Percentiles rank a stretch among this genome's conserved stretches.
Evolutionary conservation across 1,284 basidiomycete species (phyloP).

Genomic region (Grifola frondosa): DNA sequence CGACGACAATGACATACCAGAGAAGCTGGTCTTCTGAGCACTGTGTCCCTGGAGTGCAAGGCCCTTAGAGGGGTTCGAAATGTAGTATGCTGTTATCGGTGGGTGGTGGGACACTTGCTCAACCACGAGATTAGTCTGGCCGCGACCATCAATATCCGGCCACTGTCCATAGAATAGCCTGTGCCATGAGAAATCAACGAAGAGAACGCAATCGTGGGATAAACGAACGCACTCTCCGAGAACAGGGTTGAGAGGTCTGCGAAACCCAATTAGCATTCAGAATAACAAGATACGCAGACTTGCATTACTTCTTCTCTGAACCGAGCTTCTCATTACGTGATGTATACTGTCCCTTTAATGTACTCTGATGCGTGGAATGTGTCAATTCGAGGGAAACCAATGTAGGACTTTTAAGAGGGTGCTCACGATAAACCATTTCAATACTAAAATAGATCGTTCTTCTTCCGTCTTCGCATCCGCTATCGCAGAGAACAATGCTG

Average conservation of each 20-base stretch:
- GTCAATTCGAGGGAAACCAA: background rate
- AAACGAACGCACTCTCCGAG: slow-evolving; percentile 77
- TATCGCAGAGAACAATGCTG: slow-evolving; percentile 82
- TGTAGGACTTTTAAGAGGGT: no score
- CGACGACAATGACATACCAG: slow-evolving; percentile 45
- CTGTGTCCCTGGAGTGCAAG: slow-evolving; percentile 86
- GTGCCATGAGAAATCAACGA: background rate
- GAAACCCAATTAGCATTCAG: background rate
- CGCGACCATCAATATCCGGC: slow-evolving; percentile 79
- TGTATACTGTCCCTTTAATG: slow-evolving; percentile 94
- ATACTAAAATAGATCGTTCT: slow-evolving; percentile 71
- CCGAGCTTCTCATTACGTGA: slow-evolving; percentile 92
- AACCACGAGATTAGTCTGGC: slow-evolving; percentile 85
- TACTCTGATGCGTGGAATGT: slow-evolving; percentile 50
- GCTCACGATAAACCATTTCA: slow-evolving; percentile 88
- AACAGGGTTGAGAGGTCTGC: slow-evolving; percentile 90
- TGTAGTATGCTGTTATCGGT: slow-evolving; percentile 83
- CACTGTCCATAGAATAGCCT: slow-evolving; percentile 91
- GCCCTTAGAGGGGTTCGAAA: slow-evolving; percentile 83
- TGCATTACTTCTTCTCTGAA: slow-evolving; percentile 91
- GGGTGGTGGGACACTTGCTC: slow-evolving; percentile 98
- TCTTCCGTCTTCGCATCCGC: slow-evolving; percentile 72
- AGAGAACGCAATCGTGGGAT: background rate
- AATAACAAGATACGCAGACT: background rate
- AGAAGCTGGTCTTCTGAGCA: slow-evolving; percentile 96